A percentile compares a stretch with the other conserved stretches of the same genome.
Conservation (phyloP, 1,284 basidiomycete species). For the Fomitopsis palustris region DNA sequence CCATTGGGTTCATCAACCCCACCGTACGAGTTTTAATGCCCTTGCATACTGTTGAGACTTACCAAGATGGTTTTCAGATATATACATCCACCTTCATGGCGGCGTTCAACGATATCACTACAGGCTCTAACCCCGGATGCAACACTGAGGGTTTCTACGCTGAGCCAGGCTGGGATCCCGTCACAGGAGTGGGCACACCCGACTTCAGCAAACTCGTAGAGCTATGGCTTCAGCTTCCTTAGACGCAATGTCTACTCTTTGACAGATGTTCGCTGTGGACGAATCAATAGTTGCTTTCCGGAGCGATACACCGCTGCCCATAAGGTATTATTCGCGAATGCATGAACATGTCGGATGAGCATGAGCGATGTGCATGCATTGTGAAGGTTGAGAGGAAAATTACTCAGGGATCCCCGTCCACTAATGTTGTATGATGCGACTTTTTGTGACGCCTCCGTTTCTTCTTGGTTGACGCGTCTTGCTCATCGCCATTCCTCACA, state of each 20-base stretch:
- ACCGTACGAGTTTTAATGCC: not conserved
- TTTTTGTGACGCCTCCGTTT: constrained; percentile 37
- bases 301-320: no score
- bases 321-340: no score
- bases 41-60: not conserved
- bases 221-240: constrained; percentile 7
- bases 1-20: constrained; percentile 61
- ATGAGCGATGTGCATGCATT: not conserved
- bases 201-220: constrained; percentile 16
- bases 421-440: not conserved
- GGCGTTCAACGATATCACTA: constrained; percentile 41
- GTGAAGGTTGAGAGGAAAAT: not conserved
- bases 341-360: not conserved
- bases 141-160: constrained; percentile 20
- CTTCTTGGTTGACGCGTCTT: constrained; percentile 27
- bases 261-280: no score
- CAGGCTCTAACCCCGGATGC: constrained; percentile 20
- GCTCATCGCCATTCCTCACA: constrained; percentile 5
- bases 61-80: constrained; percentile 13
- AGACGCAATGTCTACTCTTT: not conserved
- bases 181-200: constrained; percentile 27
- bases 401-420: not conserved
- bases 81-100: constrained; percentile 23
- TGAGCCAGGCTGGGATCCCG: constrained; percentile 35
- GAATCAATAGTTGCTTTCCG: no score